Evolutionary conservation across 805 yeast genomes (phyloP).

Genomic region (Suhomyces sp.): DNA sequence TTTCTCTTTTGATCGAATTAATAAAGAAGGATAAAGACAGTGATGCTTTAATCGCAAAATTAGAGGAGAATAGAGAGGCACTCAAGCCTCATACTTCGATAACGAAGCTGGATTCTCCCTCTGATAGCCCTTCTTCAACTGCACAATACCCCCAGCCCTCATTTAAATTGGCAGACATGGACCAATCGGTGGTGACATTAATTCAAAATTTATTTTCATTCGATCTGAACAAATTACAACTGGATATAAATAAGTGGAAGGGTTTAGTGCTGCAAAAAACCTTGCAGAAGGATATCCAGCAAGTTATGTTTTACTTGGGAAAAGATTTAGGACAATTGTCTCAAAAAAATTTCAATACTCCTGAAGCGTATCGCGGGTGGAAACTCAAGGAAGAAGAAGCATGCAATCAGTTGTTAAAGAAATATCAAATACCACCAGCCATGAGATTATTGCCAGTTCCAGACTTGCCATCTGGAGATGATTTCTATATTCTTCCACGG

Average conservation of each 20-base stretch:
- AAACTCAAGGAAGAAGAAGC: slow-evolving; percentile 25
- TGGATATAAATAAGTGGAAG: slow-evolving; percentile 48
- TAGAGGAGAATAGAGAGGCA: slow-evolving; percentile 42
- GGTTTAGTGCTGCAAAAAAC: slow-evolving; percentile 40
- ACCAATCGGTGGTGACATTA: slow-evolving; percentile 41
- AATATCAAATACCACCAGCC: slow-evolving; percentile 35
- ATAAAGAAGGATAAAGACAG: slow-evolving; percentile 37
- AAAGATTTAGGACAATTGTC: slow-evolving; percentile 43
- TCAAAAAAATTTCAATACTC: slow-evolving; percentile 23
- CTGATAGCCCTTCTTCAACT: not conserved
- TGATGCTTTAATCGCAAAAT: slow-evolving; percentile 41
- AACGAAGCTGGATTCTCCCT: too few species aligned
- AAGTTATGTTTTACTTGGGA: slow-evolving; percentile 31
- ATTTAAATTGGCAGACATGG: slow-evolving; percentile 55
- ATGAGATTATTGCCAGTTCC: slow-evolving; percentile 32
- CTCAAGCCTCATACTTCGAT: slow-evolving; percentile 35
- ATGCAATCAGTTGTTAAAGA: slow-evolving; percentile 23
- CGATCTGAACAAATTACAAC: slow-evolving; percentile 51
- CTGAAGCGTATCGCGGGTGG: slow-evolving; percentile 31
- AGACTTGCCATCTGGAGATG: slow-evolving; percentile 33
- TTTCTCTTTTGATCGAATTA: slow-evolving; percentile 36
- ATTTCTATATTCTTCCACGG: slow-evolving; percentile 37
- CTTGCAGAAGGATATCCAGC: slow-evolving; percentile 35
- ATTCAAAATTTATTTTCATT: slow-evolving; percentile 51
- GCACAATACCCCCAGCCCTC: slow-evolving; percentile 44